Evolutionary conservation across 441 rosid species (phyloP), one percentile per base, ranked within the genome.

Genomic region (Gossypium trilobum): DNA sequence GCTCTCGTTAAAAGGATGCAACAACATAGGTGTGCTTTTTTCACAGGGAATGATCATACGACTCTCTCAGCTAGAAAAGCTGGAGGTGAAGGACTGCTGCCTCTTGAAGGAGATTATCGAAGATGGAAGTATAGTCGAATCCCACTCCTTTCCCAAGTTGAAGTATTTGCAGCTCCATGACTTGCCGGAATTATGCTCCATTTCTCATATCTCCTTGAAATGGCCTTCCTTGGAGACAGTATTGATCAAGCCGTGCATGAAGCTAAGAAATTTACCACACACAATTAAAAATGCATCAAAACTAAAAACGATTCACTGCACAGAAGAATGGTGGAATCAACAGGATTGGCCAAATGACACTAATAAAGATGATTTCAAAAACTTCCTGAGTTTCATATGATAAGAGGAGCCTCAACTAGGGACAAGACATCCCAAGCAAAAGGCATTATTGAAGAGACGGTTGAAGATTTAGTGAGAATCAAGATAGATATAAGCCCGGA

Each of bases 241-340:
- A 50, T 50, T 29, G 9, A 51, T 68, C n/a, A 68, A 27, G 59
- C 9, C 71, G 10, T 16, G 59, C 46, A 27, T 51, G 71, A 68
- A 51, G 46, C 55, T 68, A 8, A 68, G 27, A 68, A 51, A 51
- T 68, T 16, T 68, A 50, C 71, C 59, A 0, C 46, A 8, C 29
- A 51, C 23, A 0, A 27, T 68, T 52, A 4, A 14, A 27, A 51
- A 9, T 0, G 46, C 71, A 0, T 68, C 71, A 3, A 68, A 68
- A 68, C 25, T 68, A 44, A 68, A 14, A 51, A 51, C 39, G 17
- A 68, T 68, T 16, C 46, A 68, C 16, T 51, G 71, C 59, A 14
- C 59, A 2, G 59, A 68, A 68, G 59, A 51, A 16, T 68, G 71
- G 71, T 68, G 71, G 71, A 29, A 68, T 44, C 72, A 68, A 29